A percentile compares a stretch with the other conserved stretches of the same genome.
These are phyloP conservation scores for Scedosporium apiospermum DNA, from an alignment of 2,329 filamentous ascomycete genomes.

Conservation along the genomic window DNA sequence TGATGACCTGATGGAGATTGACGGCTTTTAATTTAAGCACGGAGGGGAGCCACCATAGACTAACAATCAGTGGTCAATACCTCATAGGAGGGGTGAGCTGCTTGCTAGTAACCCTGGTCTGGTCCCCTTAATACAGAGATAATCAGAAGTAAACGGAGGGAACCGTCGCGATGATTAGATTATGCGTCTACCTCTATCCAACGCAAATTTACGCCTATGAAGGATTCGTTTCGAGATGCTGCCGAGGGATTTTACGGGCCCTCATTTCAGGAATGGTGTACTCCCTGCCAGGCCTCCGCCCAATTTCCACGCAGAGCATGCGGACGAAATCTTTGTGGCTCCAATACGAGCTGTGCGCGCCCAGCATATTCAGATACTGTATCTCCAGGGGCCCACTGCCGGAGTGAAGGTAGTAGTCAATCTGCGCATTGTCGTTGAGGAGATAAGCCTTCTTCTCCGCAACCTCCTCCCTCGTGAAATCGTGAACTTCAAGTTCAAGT, in stretches of 20 bases:
- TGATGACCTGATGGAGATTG: slow-evolving; percentile 45
- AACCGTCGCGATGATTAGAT: too few relatives aligned
- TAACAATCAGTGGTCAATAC: neutral
- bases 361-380: slow-evolving; percentile 94
- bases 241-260: slow-evolving; percentile 43
- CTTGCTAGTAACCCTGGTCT: too few relatives aligned
- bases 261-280: slow-evolving; percentile 48
- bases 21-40: slow-evolving; percentile 15
- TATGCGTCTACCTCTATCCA: neutral
- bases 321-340: slow-evolving; percentile 77
- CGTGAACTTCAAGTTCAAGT: slow-evolving; percentile 90
- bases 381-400: slow-evolving; percentile 84
- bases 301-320: slow-evolving; percentile 81
- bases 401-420: slow-evolving; percentile 80
- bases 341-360: slow-evolving; percentile 95
- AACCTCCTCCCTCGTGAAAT: slow-evolving; percentile 86
- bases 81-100: neutral
- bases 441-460: slow-evolving; percentile 81
- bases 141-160: too few relatives aligned
- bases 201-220: neutral
- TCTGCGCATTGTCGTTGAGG: slow-evolving; percentile 92
- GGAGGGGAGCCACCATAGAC: neutral
- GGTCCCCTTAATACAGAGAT: too few relatives aligned
- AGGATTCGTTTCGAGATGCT: neutral
- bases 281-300: slow-evolving; percentile 59